phyloP scores from a whole-genome alignment of 2,329 filamentous ascomycete species.

The Apiospora saccharicola region DNA sequence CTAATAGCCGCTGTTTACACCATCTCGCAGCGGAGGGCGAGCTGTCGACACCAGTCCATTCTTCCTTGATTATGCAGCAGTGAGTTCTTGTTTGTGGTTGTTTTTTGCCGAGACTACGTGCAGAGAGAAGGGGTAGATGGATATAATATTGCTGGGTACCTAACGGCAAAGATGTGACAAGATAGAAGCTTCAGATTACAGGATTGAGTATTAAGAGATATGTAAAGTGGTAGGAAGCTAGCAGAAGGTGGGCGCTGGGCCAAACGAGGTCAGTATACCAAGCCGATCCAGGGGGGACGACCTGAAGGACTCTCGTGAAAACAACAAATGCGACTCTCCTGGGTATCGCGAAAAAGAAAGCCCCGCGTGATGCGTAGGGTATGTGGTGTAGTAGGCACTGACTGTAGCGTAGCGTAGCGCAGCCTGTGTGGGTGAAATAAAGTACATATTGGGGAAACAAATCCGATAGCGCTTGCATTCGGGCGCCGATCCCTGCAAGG shows the following conservation, averaged over 20 bases:
- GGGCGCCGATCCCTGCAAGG: constrained; percentile 21
- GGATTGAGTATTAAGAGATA: constrained; percentile 15
- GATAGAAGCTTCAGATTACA: neutral
- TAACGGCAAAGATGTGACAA: neutral
- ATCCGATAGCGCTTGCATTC: constrained; percentile 10
- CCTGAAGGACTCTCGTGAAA: neutral
- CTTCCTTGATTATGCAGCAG: constrained; percentile 9
- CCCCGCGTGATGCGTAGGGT: constrained; percentile 5
- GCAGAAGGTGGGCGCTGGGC: neutral
- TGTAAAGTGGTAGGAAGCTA: neutral
- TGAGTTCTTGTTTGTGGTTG: neutral
- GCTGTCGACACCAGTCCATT: constrained; percentile 18
- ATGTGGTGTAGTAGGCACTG: constrained; percentile 10
- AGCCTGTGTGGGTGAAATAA: constrained; percentile 1
- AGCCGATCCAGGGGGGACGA: neutral
- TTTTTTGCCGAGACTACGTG: neutral
- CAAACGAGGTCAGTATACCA: neutral
- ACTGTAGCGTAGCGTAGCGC: neutral
- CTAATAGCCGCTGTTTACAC: constrained; percentile 9
- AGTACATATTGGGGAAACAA: neutral
- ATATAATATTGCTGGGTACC: neutral
- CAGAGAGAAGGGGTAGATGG: neutral
- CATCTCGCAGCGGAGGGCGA: constrained; percentile 19
- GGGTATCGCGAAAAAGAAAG: constrained; percentile 16
- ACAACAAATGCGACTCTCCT: neutral